Evolutionary conservation across 1,139 yeast species (phyloP).

Genomic region (Candida pseudoviswanathii): DNA sequence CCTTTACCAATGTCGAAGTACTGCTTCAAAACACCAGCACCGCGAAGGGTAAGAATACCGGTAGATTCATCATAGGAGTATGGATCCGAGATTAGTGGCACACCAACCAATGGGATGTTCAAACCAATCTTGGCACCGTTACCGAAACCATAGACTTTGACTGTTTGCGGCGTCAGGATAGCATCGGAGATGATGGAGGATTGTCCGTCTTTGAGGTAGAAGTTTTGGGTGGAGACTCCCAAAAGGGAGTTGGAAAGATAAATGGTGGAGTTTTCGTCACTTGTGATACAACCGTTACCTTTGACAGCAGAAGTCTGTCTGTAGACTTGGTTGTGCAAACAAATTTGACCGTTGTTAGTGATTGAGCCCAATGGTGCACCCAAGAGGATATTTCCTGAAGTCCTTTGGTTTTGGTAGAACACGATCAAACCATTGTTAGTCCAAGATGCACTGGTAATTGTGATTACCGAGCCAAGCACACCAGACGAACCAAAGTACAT

Average conservation of each 20-base stretch:
- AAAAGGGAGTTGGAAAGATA: conserved; percentile 22
- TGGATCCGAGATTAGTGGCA: conserved; percentile 14
- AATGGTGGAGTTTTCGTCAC: conserved; percentile 24
- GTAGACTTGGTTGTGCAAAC: conserved; percentile 27
- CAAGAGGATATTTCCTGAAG: conserved; percentile 20
- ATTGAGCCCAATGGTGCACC: conserved; percentile 23
- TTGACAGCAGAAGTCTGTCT: conserved; percentile 25
- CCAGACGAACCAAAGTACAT: conserved; percentile 31
- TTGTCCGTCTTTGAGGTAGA: conserved; percentile 22
- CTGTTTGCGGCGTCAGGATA: conserved; percentile 22
- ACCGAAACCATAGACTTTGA: conserved; percentile 35
- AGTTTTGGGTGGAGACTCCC: conserved; percentile 23
- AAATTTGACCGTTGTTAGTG: conserved; percentile 32
- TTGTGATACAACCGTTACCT: conserved; percentile 34
- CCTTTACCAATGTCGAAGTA: conserved; percentile 28
- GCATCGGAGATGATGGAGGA: conserved; percentile 26
- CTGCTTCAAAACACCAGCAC: conserved; percentile 13
- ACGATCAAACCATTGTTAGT: conserved; percentile 29
- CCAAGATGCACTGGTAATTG: conserved; percentile 26
- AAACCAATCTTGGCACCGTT: conserved; percentile 30
- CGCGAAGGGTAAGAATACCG: conserved; percentile 26
- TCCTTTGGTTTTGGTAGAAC: conserved; percentile 25
- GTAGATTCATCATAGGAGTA: conserved; percentile 18
- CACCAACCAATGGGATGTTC: conserved; percentile 18
- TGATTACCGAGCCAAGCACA: conserved; percentile 20